These are phyloP conservation scores for Pistacia integerrima DNA, from an alignment of 345 rosid species.

Conservation along the genomic window DNA sequence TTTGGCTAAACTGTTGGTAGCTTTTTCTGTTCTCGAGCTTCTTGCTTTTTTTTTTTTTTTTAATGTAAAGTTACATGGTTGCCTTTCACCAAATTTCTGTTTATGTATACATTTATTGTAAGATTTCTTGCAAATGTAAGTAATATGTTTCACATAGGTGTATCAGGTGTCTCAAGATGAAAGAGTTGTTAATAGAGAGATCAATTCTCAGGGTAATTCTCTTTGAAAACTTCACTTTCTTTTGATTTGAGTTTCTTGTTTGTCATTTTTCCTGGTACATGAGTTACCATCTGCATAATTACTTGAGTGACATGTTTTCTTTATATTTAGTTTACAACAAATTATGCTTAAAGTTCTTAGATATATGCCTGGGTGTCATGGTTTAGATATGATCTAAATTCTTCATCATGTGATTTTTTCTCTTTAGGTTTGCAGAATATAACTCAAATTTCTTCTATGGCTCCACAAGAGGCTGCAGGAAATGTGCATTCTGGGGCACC, in stretches of 20 bases:
- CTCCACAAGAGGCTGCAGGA: constrained; percentile 40
- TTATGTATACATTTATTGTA: constrained; percentile 9
- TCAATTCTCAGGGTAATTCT: constrained; percentile 51
- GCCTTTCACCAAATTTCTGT: constrained; percentile 7
- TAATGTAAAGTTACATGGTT: not conserved
- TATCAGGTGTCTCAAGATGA: constrained; percentile 40
- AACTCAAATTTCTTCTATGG: constrained; percentile 37
- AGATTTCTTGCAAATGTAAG: constrained; percentile 6
- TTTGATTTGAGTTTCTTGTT: constrained; percentile 16
- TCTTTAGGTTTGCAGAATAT: constrained; percentile 46
- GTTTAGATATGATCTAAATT: not conserved
- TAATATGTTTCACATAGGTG: constrained; percentile 24
- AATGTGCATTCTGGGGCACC: constrained; percentile 85
- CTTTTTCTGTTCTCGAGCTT: not conserved
- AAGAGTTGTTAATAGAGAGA: constrained; percentile 29
- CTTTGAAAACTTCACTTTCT: constrained; percentile 8
- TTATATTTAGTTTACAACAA: constrained; percentile 5
- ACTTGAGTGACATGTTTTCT: not conserved
- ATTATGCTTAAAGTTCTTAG: not conserved
- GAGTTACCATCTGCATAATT: not conserved
- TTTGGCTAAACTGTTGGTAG: not conserved
- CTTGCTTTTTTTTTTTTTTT: too few species aligned
- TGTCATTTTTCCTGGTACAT: not conserved
- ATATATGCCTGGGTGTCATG: not conserved
- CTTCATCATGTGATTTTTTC: constrained; percentile 6